phyloP scores from a whole-genome alignment of 192 early-diverging fungal species.

The Backusella circina region DNA sequence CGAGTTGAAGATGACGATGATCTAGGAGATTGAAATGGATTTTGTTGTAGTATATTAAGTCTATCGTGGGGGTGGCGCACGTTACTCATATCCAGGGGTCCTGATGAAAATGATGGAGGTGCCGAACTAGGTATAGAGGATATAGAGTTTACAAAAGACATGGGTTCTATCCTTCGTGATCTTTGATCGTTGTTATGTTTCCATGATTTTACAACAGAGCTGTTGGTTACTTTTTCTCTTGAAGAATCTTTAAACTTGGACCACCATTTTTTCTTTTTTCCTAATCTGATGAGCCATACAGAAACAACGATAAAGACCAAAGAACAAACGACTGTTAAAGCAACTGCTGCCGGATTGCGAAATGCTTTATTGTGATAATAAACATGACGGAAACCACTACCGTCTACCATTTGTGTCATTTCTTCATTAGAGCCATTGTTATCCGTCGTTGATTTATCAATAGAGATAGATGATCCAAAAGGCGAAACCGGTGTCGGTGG shows the following conservation, averaged over 20 bases:
- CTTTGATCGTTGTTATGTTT: neutral
- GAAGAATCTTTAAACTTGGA: neutral
- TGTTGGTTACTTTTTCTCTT: neutral
- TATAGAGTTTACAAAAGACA: neutral
- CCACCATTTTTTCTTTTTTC: neutral
- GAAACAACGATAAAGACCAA: neutral
- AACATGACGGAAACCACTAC: neutral
- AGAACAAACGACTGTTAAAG: neutral
- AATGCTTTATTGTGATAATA: neutral
- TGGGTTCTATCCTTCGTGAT: neutral
- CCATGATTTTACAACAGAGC: neutral
- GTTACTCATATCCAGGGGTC: neutral
- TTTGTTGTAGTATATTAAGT: neutral
- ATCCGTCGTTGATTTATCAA: neutral
- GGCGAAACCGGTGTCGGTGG: constrained; percentile 5
- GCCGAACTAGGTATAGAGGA: constrained; percentile 10
- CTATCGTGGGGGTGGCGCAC: neutral
- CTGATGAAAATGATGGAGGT: constrained; percentile 19
- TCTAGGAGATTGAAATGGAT: neutral
- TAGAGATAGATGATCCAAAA: neutral
- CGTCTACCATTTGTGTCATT: neutral
- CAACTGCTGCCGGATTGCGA: neutral
- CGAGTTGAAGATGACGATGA: neutral
- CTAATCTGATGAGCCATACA: neutral
- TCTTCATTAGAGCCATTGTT: neutral